phyloP scores from a whole-genome alignment of 352 stramenopile species.

The Globisporangium paroecandrum region DNA sequence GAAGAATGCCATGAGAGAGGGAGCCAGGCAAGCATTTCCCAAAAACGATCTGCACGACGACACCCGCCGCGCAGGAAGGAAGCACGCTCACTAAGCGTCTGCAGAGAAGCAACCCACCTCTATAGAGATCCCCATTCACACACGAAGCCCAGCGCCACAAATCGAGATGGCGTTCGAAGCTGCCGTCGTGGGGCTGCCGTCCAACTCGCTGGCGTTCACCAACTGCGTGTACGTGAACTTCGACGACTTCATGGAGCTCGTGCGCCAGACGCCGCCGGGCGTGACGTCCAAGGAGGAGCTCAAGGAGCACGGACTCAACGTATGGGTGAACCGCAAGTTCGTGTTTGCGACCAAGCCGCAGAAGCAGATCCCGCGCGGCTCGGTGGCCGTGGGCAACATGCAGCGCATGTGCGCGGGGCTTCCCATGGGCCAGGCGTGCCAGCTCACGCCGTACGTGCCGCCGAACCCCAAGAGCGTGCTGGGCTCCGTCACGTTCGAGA shows the following conservation, averaged over 20 bases:
- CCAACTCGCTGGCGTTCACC: slow-evolving; percentile 79
- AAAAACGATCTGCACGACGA: not conserved
- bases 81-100: not conserved
- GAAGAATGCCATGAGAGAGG: slow-evolving; percentile 8
- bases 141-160: not conserved
- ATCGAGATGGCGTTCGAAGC: slow-evolving; percentile 52
- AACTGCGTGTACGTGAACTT: slow-evolving; percentile 80
- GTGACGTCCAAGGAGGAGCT: slow-evolving; percentile 71
- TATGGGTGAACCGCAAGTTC: slow-evolving; percentile 83
- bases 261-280: slow-evolving; percentile 55
- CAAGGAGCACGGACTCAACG: slow-evolving; percentile 66
- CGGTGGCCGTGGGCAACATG: slow-evolving; percentile 69
- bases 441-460: slow-evolving; percentile 63
- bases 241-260: slow-evolving; percentile 72
- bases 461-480: slow-evolving; percentile 42
- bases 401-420: slow-evolving; percentile 77
- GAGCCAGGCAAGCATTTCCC: slow-evolving; percentile 4
- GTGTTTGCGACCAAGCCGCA: slow-evolving; percentile 75
- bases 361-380: slow-evolving; percentile 53
- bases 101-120: no score
- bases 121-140: not conserved
- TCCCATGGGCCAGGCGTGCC: slow-evolving; percentile 59
- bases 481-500: slow-evolving; percentile 76
- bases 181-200: slow-evolving; percentile 59
- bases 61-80: not conserved